Base-by-base conservation (phyloP, 2,329 filamentous ascomycete genomes). In the Capronia epimyces region DNA sequence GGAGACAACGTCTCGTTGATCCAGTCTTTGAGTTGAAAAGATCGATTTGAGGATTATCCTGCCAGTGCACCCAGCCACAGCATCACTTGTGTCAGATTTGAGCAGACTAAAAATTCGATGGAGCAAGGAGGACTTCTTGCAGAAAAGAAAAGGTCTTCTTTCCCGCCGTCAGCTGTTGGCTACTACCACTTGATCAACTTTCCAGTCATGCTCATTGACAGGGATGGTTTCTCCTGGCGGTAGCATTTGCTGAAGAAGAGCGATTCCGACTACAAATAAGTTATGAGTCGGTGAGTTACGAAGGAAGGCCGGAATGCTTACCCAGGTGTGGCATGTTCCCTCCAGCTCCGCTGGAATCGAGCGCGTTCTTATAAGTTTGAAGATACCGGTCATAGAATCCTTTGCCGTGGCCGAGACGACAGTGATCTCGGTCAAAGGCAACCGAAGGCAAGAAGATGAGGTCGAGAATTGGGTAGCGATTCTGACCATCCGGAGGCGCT, bases 371-470 rank as follows among this genome's bases (percentile, higher is more conserved):
- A 77, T 90, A 95, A 60, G 84, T 81, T 63, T 84, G 81, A 65
- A 98, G 72, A 69, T 95, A 98, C 68, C 83, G 86, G 72, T 98
- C 93, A 75, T 98, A 98, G 72, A 95, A 98, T 25, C 93, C 93
- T 69, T 89, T 95, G 50, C 93, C 93, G 69, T 98, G 93, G 34
- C 93, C 93, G 16, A 97, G 77, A 61, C 93, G 80, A 60, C 84
- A 80, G 54, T 93, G 78, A 10, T 72, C 73, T 2, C 75, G 75
- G 67, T 96, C 90, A 69, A 98, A 98, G 2, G 89, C 91, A 63
- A 98, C 87, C 10, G 90, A 93, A 1, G 93, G 93, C 75, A 97
- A 81, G 22, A 98, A 76, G 57, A 98, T 86, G 59, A 98, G 69
- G 67, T 98, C 91, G 36, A 98, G 74, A 7, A 78, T 78, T 24